Evolutionary conservation across 352 stramenopile genomes (phyloP).

Genomic region (Globisporangium nagaii): DNA sequence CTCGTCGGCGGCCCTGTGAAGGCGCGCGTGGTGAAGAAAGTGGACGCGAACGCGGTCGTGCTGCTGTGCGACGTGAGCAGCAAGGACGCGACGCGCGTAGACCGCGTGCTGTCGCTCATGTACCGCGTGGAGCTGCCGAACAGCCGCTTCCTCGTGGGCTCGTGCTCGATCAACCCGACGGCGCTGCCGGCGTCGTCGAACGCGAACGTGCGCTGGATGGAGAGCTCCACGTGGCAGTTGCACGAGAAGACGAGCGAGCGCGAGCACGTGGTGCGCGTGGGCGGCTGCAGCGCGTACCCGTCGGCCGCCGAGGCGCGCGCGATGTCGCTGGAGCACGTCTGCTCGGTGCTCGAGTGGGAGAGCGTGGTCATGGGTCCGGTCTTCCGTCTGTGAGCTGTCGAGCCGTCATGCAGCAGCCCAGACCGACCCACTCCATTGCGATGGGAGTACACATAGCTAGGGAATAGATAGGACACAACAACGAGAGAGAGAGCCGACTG

Average conservation of each 20-base stretch:
- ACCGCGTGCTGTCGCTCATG: constrained; percentile 8
- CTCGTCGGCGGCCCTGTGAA: background rate
- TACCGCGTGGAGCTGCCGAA: constrained; percentile 17
- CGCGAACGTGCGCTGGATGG: constrained; percentile 68
- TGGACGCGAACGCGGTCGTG: constrained; percentile 3
- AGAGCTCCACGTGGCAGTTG: constrained; percentile 65
- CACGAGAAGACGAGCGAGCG: constrained; percentile 6
- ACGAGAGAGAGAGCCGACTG: no score
- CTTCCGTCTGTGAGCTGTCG: constrained; percentile 3
- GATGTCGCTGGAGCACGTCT: constrained; percentile 4
- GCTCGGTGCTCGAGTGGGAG: constrained; percentile 5
- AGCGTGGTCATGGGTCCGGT: constrained; percentile 1
- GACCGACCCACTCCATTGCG: background rate
- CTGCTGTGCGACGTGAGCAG: constrained; percentile 6
- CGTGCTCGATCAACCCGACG: constrained; percentile 57
- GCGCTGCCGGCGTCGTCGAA: constrained; percentile 47
- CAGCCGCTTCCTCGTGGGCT: constrained; percentile 66
- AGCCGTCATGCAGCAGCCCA: no score
- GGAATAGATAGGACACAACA: constrained; percentile 1
- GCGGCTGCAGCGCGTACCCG: constrained; percentile 19
- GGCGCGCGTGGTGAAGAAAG: constrained; percentile 2
- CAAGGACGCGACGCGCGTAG: constrained; percentile 4
- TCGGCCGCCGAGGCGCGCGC: constrained; percentile 6
- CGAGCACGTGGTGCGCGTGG: constrained; percentile 40
- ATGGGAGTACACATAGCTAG: constrained; percentile 4